phyloP scores from a whole-genome alignment of 495 filamentous ascomycete species.

The Aspergillus funiculosus region DNA sequence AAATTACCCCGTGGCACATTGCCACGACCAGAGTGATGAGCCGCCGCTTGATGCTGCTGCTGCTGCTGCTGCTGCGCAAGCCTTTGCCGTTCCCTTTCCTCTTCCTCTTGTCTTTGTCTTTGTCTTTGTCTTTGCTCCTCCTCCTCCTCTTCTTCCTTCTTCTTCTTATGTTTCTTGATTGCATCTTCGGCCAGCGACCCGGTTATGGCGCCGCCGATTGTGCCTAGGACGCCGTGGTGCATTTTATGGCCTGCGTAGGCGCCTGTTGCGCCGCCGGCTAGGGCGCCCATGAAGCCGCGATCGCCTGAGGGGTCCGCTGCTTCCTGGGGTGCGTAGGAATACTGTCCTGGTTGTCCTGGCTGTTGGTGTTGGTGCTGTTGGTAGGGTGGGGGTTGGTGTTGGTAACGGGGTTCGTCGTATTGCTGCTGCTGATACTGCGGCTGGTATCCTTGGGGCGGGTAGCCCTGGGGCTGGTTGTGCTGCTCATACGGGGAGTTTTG shows the following conservation, averaged over 20 bases:
- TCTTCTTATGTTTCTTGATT: conserved; percentile 26
- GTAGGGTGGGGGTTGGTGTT: too few relatives aligned
- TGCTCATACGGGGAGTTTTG: not conserved
- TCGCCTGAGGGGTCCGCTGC: too few relatives aligned
- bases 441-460: not conserved
- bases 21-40: too few relatives aligned
- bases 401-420: not conserved
- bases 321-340: not conserved
- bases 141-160: conserved; percentile 16
- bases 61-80: not conserved
- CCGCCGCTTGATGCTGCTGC: too few relatives aligned
- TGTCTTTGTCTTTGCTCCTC: not conserved
- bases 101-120: not conserved
- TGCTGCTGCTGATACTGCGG: not conserved
- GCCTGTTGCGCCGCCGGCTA: conserved; percentile 32
- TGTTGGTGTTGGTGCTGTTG: not conserved
- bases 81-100: not conserved
- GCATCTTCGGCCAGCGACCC: conserved; percentile 34
- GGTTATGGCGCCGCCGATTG: conserved; percentile 33
- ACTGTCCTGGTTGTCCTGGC: not conserved
- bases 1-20: conserved; percentile 23
- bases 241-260: conserved; percentile 30
- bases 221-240: conserved; percentile 31
- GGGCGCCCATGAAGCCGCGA: conserved; percentile 29
- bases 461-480: not conserved